Evolutionary conservation across 805 yeast species (phyloP).

Genomic region (Yamadazyma sp.): DNA sequence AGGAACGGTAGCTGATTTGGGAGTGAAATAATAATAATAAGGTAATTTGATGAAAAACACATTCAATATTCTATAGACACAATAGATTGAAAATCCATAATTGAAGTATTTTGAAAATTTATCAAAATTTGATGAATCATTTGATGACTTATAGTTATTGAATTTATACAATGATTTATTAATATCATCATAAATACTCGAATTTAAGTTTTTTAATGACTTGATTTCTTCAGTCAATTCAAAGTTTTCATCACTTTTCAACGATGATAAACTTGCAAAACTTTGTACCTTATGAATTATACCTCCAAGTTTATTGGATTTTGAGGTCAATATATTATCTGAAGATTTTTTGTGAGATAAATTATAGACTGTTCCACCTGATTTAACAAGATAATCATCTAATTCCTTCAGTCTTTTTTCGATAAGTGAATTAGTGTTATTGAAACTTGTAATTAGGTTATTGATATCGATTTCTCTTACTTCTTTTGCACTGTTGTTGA

Average conservation of each 20-base stretch:
- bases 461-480: conserved; percentile 32
- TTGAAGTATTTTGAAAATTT: conserved; percentile 16
- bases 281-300: conserved; percentile 40
- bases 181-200: conserved; percentile 29
- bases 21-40: conserved; percentile 14
- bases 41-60: conserved; percentile 43
- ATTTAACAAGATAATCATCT: conserved; percentile 14
- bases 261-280: conserved; percentile 31
- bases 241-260: conserved; percentile 4
- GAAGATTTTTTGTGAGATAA: conserved; percentile 7
- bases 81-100: conserved; percentile 41
- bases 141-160: conserved; percentile 4
- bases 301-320: conserved; percentile 22
- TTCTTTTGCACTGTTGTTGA: conserved; percentile 1
- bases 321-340: conserved; percentile 2
- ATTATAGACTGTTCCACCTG: conserved; percentile 27
- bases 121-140: conserved; percentile 5
- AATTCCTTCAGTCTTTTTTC: conserved; percentile 32
- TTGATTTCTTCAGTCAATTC: conserved; percentile 40
- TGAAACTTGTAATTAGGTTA: conserved; percentile 34
- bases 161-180: conserved; percentile 17
- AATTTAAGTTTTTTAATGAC: conserved; percentile 30
- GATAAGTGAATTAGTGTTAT: conserved; percentile 37
- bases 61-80: conserved; percentile 45
- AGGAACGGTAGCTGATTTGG: background rate